Conservation (phyloP, 2,329 filamentous ascomycete genomes). For the Talaromyces albobiverticillius region DNA sequence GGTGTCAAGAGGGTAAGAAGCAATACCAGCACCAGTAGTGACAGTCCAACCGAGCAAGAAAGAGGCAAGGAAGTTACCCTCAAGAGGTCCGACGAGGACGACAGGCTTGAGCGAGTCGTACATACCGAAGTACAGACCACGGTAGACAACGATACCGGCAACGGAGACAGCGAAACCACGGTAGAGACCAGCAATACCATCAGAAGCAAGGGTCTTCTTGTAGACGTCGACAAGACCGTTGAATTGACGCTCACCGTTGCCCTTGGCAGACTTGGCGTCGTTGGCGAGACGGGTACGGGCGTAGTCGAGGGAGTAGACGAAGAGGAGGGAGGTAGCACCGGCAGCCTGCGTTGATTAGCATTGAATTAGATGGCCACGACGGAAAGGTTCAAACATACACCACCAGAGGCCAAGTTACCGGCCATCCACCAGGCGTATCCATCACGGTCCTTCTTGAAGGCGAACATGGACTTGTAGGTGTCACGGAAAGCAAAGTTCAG, state of each 20-base stretch:
- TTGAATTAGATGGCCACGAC: not conserved
- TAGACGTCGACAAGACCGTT: constrained; percentile 99
- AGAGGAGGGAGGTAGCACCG: constrained; percentile 98
- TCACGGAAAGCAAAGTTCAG: constrained; percentile 99
- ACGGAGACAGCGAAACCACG: constrained; percentile 99
- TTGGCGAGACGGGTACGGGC: constrained; percentile 99
- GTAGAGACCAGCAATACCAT: constrained; percentile 99
- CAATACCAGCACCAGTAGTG: constrained; percentile 99
- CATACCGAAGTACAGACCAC: constrained; percentile 99
- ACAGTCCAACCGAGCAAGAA: constrained; percentile 98
- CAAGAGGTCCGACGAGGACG: constrained; percentile 82
- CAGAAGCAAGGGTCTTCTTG: constrained; percentile 98
- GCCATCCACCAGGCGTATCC: constrained; percentile 99
- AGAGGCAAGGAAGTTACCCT: constrained; percentile 99
- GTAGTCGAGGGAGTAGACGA: constrained; percentile 99
- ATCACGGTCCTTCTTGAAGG: constrained; percentile 99
- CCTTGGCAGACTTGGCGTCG: constrained; percentile 97
- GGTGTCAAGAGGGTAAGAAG: constrained; percentile 99
- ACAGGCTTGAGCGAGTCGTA: constrained; percentile 99
- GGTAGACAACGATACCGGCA: constrained; percentile 98
- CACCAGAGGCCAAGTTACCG: constrained; percentile 99
- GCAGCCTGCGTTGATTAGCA: constrained; percentile 60
- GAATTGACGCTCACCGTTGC: constrained; percentile 98
- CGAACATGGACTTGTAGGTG: constrained; percentile 99
- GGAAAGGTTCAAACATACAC: constrained; percentile 72